Conservation (phyloP, 1,284 basidiomycete genomes). For the Trametes hirsuta region DNA sequence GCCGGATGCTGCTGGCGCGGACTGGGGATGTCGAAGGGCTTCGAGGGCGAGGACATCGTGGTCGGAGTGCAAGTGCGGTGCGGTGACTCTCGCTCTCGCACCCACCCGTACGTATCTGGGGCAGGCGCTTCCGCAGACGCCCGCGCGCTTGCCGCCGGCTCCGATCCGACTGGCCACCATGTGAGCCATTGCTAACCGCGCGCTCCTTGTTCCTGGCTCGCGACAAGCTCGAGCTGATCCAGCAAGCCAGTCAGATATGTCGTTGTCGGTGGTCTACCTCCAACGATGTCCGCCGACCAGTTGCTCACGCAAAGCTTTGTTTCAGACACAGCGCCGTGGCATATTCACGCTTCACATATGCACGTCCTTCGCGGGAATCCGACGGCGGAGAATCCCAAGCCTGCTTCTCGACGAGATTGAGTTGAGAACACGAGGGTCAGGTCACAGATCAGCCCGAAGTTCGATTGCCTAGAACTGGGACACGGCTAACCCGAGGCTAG, state of each 20-base stretch:
- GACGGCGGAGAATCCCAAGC: background rate
- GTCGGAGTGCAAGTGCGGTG: conserved; percentile 14
- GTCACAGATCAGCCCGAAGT: conserved; percentile 13
- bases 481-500: conserved; percentile 5
- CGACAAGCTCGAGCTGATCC: no score
- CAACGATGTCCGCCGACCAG: no score
- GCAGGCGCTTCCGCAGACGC: conserved; percentile 8
- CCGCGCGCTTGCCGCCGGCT: background rate
- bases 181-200: background rate
- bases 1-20: conserved; percentile 29
- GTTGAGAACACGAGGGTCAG: background rate
- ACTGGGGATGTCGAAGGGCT: conserved; percentile 61
- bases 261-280: no score
- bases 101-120: conserved; percentile 7
- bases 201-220: background rate
- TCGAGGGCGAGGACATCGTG: conserved; percentile 58
- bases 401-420: conserved; percentile 11
- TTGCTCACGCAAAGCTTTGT: no score
- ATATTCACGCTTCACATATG: background rate
- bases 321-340: background rate
- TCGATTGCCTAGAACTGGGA: conserved; percentile 8
- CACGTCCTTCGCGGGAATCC: background rate
- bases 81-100: background rate
- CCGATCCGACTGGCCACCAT: background rate
- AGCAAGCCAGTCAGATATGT: no score